Evolutionary conservation across 2,329 filamentous ascomycete genomes (phyloP).

Genomic region (Penicillium rolfsii): DNA sequence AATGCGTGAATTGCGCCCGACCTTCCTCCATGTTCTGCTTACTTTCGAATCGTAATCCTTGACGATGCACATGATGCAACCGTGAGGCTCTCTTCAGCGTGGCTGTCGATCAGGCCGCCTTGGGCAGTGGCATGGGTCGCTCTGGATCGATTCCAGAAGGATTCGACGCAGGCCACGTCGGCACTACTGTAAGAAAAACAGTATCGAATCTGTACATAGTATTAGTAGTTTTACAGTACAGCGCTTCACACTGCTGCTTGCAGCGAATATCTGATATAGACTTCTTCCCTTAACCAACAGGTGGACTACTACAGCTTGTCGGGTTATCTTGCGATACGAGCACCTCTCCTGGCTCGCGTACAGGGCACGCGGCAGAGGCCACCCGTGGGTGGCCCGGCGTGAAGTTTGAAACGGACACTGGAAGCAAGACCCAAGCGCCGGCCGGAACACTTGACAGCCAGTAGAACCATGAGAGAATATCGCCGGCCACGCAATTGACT

Average conservation of each 20-base stretch:
- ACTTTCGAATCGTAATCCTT: too few relatives aligned
- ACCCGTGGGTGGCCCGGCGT: neutral
- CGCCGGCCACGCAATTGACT: neutral
- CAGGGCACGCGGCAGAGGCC: slow-evolving; percentile 2
- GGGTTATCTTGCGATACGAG: neutral
- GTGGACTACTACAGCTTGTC: too few relatives aligned
- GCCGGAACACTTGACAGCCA: neutral
- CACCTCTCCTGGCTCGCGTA: neutral
- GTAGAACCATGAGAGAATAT: neutral
- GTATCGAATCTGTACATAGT: too few relatives aligned
- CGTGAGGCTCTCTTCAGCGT: slow-evolving; percentile 18
- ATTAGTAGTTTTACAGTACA: too few relatives aligned
- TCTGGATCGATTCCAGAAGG: slow-evolving; percentile 36
- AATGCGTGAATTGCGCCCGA: neutral
- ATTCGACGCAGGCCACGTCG: slow-evolving; percentile 36
- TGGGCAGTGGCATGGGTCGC: neutral
- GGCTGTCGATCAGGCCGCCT: slow-evolving; percentile 19
- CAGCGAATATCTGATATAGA: neutral
- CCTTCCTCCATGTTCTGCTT: too few relatives aligned
- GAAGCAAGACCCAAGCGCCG: slow-evolving; percentile 1
- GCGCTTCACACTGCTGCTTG: neutral
- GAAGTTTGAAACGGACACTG: neutral
- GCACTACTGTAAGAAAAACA: neutral
- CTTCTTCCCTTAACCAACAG: neutral
- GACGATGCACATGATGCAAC: slow-evolving; percentile 17